Evolutionary conservation across 148 eudicot genomes (phyloP).

Genomic region (Silene conica): DNA sequence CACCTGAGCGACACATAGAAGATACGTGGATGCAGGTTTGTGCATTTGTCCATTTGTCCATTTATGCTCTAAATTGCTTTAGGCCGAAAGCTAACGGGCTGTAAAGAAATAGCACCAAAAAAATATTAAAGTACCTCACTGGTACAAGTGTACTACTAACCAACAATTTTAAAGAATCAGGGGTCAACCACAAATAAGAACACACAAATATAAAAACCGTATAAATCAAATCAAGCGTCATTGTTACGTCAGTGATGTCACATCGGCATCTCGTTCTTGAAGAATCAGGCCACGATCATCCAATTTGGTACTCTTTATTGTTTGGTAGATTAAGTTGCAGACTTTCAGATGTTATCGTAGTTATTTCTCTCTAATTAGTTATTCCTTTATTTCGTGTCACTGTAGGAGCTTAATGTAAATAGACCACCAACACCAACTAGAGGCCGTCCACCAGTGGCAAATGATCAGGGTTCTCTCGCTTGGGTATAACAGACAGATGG

Average conservation of each 20-base stretch:
- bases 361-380: background rate
- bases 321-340: background rate
- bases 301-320: background rate
- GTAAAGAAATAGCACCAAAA: background rate
- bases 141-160: background rate
- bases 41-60: background rate
- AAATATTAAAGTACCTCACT: background rate
- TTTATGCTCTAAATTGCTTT: background rate
- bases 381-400: background rate
- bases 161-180: background rate
- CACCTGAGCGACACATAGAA: slow-evolving; percentile 87
- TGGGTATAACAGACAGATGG: slow-evolving; percentile 80
- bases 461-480: slow-evolving; percentile 91
- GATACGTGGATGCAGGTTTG: slow-evolving; percentile 99
- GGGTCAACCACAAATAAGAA: no score
- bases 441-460: slow-evolving; percentile 90
- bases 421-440: slow-evolving; percentile 98
- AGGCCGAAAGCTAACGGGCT: background rate
- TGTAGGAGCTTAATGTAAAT: slow-evolving; percentile 90
- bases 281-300: background rate
- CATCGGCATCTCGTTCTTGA: background rate
- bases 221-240: background rate
- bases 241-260: background rate
- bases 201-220: background rate
- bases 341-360: background rate